Evolutionary conservation across 495 filamentous ascomycete genomes (phyloP).

Genomic region (Margaritispora aquatica): DNA sequence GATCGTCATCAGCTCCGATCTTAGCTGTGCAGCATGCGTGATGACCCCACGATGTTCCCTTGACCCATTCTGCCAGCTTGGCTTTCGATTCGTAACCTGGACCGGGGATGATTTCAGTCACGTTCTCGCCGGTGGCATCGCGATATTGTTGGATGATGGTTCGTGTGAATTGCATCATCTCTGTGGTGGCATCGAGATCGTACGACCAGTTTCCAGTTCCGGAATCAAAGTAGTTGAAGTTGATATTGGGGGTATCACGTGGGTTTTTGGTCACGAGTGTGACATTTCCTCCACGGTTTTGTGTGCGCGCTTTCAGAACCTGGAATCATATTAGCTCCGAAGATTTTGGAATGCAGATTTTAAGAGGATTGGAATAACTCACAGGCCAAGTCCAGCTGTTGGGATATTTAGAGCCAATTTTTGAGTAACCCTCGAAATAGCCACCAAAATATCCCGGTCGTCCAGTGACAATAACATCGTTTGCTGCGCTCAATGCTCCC

Average conservation of each 20-base stretch:
- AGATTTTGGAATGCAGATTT: too few relatives aligned
- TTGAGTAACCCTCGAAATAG: slow-evolving; percentile 45
- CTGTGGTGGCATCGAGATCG: slow-evolving; percentile 48
- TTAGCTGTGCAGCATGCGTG: slow-evolving; percentile 52
- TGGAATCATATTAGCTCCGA: neutral
- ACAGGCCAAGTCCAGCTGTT: slow-evolving; percentile 40
- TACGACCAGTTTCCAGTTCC: slow-evolving; percentile 35
- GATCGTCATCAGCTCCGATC: slow-evolving; percentile 50
- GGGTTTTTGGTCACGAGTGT: slow-evolving; percentile 43
- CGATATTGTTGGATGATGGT: slow-evolving; percentile 29
- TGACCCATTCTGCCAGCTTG: slow-evolving; percentile 28
- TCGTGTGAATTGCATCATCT: slow-evolving; percentile 35
- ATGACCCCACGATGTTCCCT: slow-evolving; percentile 51
- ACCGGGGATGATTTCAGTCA: slow-evolving; percentile 28
- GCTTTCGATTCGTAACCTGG: neutral
- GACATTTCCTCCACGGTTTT: slow-evolving; percentile 45
- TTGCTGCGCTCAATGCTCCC: slow-evolving; percentile 35
- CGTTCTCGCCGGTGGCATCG: slow-evolving; percentile 39
- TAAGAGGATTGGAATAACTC: too few relatives aligned
- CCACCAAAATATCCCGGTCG: slow-evolving; percentile 43
- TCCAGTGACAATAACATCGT: slow-evolving; percentile 35
- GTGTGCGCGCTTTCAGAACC: slow-evolving; percentile 44
- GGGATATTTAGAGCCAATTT: slow-evolving; percentile 26
- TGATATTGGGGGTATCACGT: slow-evolving; percentile 44
- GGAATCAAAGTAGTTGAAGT: slow-evolving; percentile 39